Evolutionary conservation across 305 asterid genomes (phyloP).

Genomic region (Fraxinus baroniana): DNA sequence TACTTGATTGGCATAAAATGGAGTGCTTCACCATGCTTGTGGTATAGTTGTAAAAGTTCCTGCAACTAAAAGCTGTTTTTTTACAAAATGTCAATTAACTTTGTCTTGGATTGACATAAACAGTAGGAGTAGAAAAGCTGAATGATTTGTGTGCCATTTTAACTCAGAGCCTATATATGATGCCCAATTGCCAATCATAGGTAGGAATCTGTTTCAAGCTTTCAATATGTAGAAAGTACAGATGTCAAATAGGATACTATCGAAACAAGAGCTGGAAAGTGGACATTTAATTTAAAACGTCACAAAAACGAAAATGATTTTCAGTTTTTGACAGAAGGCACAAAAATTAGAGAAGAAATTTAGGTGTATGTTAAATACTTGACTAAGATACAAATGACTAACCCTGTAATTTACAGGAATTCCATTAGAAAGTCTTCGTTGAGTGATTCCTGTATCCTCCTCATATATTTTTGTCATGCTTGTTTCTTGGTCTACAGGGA

Average conservation of each 20-base stretch:
- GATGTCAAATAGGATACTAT: background rate
- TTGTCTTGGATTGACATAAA: background rate
- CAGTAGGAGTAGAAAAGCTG: background rate
- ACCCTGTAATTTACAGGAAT: slow-evolving; percentile 97
- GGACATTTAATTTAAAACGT: slow-evolving; percentile 7
- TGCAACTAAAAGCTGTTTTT: background rate
- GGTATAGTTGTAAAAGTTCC: background rate
- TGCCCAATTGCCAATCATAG: background rate
- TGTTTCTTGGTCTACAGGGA: slow-evolving; percentile 57
- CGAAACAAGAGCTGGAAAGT: slow-evolving; percentile 16
- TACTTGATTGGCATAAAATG: background rate
- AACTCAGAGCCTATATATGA: background rate
- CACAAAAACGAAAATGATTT: slow-evolving; percentile 3
- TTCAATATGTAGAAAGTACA: background rate
- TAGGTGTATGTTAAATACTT: slow-evolving; percentile 9
- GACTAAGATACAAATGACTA: slow-evolving; percentile 13
- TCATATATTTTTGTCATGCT: slow-evolving; percentile 58
- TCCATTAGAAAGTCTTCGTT: slow-evolving; percentile 93
- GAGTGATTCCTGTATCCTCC: slow-evolving; percentile 82
- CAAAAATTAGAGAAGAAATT: slow-evolving; percentile 11
- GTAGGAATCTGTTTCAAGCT: slow-evolving; percentile 10
- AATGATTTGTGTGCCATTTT: background rate
- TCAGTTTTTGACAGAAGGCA: slow-evolving; percentile 1
- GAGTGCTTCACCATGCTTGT: slow-evolving; percentile 8
- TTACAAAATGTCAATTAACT: background rate